Base-by-base conservation (phyloP, 2,329 filamentous ascomycete genomes). In the Thelonectria discophora region DNA sequence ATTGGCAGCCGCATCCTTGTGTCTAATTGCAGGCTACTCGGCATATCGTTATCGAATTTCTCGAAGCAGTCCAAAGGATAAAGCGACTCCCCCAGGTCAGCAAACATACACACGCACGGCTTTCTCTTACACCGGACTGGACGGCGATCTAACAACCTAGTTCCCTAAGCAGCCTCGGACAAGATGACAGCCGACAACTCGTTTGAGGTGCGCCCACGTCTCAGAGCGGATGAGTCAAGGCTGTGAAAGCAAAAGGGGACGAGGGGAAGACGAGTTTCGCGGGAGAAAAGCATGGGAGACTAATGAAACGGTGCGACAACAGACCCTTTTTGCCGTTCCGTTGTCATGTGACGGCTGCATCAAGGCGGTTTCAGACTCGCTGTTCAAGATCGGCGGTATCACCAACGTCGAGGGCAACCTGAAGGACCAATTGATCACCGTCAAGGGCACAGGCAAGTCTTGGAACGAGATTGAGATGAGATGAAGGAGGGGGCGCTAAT, bases 281-380 rank as follows among this genome's bases (percentile, higher is more conserved):
- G 55, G 50, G n/a, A n/a, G n/a, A 45, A 57, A 61, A 61, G 60
- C 55, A 62, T 4, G 56, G 65, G 43, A 65, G 65, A 70, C 76
- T 78, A 72, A 78, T 77, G 75, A 76, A 75, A 77, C 72, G 54
- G 55, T 66, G 61, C 64, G 63, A 73, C 73, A 67, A 69, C 67
- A 98, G 90, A 97, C 94, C 63, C 90, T 94, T 67, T 98, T 98
- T 78, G 93, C 94, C 66, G 95, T 98, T 70, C 94, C 93, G 57
- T 89, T 98, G 83, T 93, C 89, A 79, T 98, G 95, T 81, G 90
- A 97, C 72, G 83, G 86, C 74, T 98, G 95, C 81, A 88, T 97
- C 77, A 90, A 94, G 77, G 89, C 93, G 72, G 89, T 99, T 75
- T 93, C 93, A 72, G 86, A 86, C 65, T 89, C 92, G 49, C 81